A percentile compares a stretch with the other conserved stretches of the same genome.
Evolutionary conservation across 352 stramenopile genomes (phyloP).

Genomic region (Globisporangium rhizosaccharum): DNA sequence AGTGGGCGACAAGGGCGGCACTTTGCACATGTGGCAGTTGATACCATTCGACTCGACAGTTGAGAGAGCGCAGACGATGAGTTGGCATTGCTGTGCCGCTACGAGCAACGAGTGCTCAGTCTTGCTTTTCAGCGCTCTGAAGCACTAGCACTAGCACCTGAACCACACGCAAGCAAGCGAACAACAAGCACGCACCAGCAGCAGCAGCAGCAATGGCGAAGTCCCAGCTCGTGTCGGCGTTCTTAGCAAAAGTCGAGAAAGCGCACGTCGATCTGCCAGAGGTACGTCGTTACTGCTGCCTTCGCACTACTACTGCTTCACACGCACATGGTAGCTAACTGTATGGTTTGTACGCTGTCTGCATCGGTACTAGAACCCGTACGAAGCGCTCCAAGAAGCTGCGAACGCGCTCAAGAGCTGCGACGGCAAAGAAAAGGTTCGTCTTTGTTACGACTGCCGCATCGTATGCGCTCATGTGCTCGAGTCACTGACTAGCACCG

Average conservation of each 20-base stretch:
- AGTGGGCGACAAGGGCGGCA: no score
- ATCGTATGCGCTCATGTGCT: not conserved
- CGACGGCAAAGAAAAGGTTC: slow-evolving; percentile 27
- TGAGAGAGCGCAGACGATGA: not conserved
- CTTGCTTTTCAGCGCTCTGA: slow-evolving; percentile 2
- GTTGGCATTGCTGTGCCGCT: no score
- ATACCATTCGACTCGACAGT: not conserved
- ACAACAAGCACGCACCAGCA: not conserved
- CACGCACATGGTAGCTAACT: not conserved
- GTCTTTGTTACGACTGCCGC: no score
- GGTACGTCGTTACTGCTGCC: slow-evolving; percentile 10
- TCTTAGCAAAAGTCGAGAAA: slow-evolving; percentile 37
- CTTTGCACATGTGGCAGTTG: no score
- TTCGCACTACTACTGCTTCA: not conserved
- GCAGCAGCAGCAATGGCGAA: not conserved
- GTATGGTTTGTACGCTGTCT: not conserved
- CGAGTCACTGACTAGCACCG: not conserved
- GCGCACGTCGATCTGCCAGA: slow-evolving; percentile 30
- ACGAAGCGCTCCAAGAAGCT: slow-evolving; percentile 30
- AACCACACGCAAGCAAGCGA: no score
- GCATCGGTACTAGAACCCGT: slow-evolving; percentile 20
- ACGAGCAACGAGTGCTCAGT: not conserved
- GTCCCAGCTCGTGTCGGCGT: slow-evolving; percentile 17
- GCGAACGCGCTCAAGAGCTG: slow-evolving; percentile 23
- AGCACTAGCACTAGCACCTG: not conserved